Base-by-base conservation (phyloP, 495 filamentous ascomycete species). In the Articulospora tetracladia region DNA sequence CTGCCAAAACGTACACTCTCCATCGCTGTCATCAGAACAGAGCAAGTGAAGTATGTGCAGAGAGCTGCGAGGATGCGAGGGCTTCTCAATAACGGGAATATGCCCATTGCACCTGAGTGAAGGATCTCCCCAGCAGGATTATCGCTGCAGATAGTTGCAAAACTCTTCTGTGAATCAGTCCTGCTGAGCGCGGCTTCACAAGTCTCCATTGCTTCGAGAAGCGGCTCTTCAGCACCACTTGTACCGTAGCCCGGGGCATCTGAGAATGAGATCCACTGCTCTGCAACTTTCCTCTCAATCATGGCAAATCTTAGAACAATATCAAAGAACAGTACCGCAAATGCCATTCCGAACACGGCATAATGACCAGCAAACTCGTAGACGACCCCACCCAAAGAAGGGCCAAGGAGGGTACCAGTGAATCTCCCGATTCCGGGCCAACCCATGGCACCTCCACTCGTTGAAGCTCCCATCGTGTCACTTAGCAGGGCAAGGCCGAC, bases 281-380 rank as follows among this genome's bases (percentile, higher is more conserved):
- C 7, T 27, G 47, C 47, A 25, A 25, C 25, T n/a, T 50, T 50
- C 23, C 47, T 50, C 25, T 50, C 47, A 17, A 50, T 50, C 47
- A 50, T 52, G 4, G 17, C 25, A 50, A 27, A 50, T 30, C 55
- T 25, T 11, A 58, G 11, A 10, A 58, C 23, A 12, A 58, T 50
- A 36, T 58, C 55, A 10, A 58, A 7, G 23, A 19, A 24, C 3
- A 58, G 41, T 0, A 58, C 55, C 13, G 24, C 44, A 36, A 50
- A 58, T 13, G 41, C 55, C 41, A 58, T 50, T 6, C 12, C n/a
- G 23, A 58, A 58, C 6, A 49, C 55, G 10, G 55, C 44, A 50
- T 49, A 58, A 17, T 58, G 55, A 8, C 55, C 55, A 0, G 55
- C 41, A 22, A 19, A 7, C 3, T 58, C 25, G 48, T 49, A 58